Percentiles rank a stretch among this genome's conserved stretches.
Conservation (phyloP, 179 eudicot species). For the Beta corolliflora region DNA sequence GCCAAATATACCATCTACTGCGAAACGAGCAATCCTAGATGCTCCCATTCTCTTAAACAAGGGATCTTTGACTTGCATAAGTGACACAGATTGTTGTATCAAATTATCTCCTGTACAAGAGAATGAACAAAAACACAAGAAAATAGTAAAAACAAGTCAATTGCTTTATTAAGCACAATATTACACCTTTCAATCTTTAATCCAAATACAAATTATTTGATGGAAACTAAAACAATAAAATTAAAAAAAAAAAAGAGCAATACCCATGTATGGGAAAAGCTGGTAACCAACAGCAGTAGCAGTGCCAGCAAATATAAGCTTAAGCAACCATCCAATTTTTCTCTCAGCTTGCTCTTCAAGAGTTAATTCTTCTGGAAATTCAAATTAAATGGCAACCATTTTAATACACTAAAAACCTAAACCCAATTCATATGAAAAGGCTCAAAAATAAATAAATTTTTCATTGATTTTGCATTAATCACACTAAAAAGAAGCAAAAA, state of each 20-base stretch:
- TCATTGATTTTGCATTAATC: background rate
- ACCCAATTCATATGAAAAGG: background rate
- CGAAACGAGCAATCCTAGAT: slow-evolving; percentile 86
- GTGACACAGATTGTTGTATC: slow-evolving; percentile 84
- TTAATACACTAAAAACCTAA: background rate
- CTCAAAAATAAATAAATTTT: background rate
- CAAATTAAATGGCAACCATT: background rate
- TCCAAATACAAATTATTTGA: background rate
- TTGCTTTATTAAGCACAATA: background rate
- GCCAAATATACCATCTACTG: slow-evolving; percentile 64
- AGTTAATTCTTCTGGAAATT: slow-evolving; percentile 52
- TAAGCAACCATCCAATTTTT: slow-evolving; percentile 88
- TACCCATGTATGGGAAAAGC: slow-evolving; percentile 90
- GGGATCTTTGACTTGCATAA: slow-evolving; percentile 91
- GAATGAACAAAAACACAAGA: too few relatives aligned
- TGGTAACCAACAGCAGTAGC: slow-evolving; percentile 76
- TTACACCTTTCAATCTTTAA: background rate
- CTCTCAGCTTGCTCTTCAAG: slow-evolving; percentile 86
- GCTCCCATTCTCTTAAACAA: slow-evolving; percentile 97
- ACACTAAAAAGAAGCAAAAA: background rate
- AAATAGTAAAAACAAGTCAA: background rate
- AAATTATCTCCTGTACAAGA: slow-evolving; percentile 67
- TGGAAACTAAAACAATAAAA: background rate
- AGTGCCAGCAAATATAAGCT: slow-evolving; percentile 82
- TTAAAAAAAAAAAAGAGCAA: background rate